phyloP scores from a whole-genome alignment of 1,284 basidiomycete species.

The Cryptococcus hybrid region DNA sequence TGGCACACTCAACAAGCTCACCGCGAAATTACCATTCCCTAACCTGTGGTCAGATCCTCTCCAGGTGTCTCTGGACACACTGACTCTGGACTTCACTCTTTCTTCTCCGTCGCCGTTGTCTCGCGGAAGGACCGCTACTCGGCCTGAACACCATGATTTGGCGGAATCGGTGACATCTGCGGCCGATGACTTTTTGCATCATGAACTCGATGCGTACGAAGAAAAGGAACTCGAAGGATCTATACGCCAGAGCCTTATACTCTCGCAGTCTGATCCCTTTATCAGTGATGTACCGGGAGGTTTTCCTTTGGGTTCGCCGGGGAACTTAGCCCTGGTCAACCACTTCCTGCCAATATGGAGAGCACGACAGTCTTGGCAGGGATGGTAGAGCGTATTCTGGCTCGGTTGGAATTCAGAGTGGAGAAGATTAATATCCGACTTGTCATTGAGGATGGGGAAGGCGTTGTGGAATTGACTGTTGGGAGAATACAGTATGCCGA shows the following conservation, averaged over 20 bases:
- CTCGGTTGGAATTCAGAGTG: slow-evolving; percentile 76
- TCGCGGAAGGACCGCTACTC: background rate
- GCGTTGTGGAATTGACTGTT: slow-evolving; percentile 40
- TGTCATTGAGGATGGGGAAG: slow-evolving; percentile 24
- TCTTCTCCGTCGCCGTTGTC: slow-evolving; percentile 48
- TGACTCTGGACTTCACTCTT: slow-evolving; percentile 66
- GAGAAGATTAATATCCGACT: slow-evolving; percentile 61
- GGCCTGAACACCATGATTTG: slow-evolving; percentile 53
- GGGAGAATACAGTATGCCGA: slow-evolving; percentile 43
- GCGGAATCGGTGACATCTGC: slow-evolving; percentile 73
- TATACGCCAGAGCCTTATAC: slow-evolving; percentile 50
- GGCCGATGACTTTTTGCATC: slow-evolving; percentile 78
- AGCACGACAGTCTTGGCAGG: slow-evolving; percentile 77
- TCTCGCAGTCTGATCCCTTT: slow-evolving; percentile 41
- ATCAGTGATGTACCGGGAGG: slow-evolving; percentile 33
- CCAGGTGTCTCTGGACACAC: slow-evolving; percentile 58
- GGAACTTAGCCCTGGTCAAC: background rate
- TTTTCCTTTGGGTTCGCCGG: slow-evolving; percentile 25
- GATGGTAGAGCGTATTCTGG: slow-evolving; percentile 76
- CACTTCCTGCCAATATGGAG: slow-evolving; percentile 29
- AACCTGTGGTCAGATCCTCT: slow-evolving; percentile 47
- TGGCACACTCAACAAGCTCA: slow-evolving; percentile 70
- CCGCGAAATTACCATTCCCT: slow-evolving; percentile 57
- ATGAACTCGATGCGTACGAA: slow-evolving; percentile 70
- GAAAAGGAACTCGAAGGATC: slow-evolving; percentile 70